Evolutionary conservation across 257 asterid genomes (phyloP).

Genomic region (Osmanthus fragrans): DNA sequence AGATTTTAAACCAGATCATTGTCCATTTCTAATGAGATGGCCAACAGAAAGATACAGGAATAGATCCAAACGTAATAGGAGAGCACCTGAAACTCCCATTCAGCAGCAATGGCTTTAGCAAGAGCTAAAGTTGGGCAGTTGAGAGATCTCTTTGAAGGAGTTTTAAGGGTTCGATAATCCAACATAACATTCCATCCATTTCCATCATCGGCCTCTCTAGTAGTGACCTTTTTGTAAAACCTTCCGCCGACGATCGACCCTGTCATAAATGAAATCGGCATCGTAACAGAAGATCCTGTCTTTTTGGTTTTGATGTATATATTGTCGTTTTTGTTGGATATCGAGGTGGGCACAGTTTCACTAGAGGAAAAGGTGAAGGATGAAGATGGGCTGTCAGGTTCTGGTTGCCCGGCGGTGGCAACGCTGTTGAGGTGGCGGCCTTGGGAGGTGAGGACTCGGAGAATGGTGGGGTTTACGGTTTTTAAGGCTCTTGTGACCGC

Average conservation of each 20-base stretch:
- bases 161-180: slow-evolving; percentile 86
- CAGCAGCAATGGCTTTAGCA: slow-evolving; percentile 95
- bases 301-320: slow-evolving; percentile 45
- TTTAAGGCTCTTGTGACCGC: slow-evolving; percentile 45
- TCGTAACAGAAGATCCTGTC: slow-evolving; percentile 49
- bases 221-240: slow-evolving; percentile 71
- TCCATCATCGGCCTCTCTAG: slow-evolving; percentile 90
- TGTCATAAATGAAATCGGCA: slow-evolving; percentile 92
- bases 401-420: slow-evolving; percentile 41
- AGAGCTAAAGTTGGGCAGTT: slow-evolving; percentile 80
- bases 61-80: neutral
- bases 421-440: slow-evolving; percentile 35
- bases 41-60: neutral
- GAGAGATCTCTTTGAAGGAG: slow-evolving; percentile 81
- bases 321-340: slow-evolving; percentile 31
- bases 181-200: slow-evolving; percentile 90
- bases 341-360: slow-evolving; percentile 18
- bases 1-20: too few species aligned
- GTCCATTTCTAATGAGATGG: neutral
- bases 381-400: slow-evolving; percentile 33
- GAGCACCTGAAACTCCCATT: slow-evolving; percentile 94
- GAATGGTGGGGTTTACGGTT: slow-evolving; percentile 33
- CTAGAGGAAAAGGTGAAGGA: slow-evolving; percentile 56
- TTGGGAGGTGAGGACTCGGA: slow-evolving; percentile 33
- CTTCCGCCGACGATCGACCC: slow-evolving; percentile 96